Evolutionary conservation across 169 alveolate species (phyloP).

Genomic region (Eimeria tenella): DNA sequence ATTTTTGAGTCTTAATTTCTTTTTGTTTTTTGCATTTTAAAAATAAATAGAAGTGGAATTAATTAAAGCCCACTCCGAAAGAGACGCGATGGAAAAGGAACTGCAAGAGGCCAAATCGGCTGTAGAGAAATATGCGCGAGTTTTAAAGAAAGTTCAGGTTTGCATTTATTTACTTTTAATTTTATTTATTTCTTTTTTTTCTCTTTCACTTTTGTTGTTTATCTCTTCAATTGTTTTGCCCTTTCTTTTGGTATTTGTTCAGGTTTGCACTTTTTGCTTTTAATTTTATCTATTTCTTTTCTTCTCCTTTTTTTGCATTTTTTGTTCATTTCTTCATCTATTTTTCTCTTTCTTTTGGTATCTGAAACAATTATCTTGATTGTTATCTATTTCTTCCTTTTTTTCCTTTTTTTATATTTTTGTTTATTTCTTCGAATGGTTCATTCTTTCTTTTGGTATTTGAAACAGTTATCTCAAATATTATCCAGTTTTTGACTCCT

Average conservation of each 20-base stretch:
- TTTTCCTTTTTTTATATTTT: not conserved
- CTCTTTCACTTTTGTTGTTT: not conserved
- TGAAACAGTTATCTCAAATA: no score
- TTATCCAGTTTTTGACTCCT: no score
- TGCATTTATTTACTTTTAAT: not conserved
- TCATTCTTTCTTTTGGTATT: no score
- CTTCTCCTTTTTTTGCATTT: no score
- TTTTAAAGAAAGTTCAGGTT: conserved; percentile 40
- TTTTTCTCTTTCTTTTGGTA: not conserved
- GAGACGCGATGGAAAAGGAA: conserved; percentile 68
- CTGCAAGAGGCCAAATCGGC: conserved; percentile 26
- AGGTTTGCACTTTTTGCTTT: not conserved
- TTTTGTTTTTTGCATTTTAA: no score
- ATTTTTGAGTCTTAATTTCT: no score
- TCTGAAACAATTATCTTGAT: not conserved
- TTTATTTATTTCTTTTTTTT: not conserved
- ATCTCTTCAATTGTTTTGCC: not conserved
- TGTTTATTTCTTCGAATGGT: not conserved
- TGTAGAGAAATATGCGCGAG: conserved; percentile 30
- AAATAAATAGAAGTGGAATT: conserved; percentile 41
- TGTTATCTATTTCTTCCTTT: not conserved
- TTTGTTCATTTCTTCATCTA: not conserved
- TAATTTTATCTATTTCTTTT: no score
- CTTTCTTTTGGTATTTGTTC: not conserved
- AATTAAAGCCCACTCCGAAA: conserved; percentile 52